Conservation (phyloP, 345 rosid species). For the Sisymbrium altissimum region DNA sequence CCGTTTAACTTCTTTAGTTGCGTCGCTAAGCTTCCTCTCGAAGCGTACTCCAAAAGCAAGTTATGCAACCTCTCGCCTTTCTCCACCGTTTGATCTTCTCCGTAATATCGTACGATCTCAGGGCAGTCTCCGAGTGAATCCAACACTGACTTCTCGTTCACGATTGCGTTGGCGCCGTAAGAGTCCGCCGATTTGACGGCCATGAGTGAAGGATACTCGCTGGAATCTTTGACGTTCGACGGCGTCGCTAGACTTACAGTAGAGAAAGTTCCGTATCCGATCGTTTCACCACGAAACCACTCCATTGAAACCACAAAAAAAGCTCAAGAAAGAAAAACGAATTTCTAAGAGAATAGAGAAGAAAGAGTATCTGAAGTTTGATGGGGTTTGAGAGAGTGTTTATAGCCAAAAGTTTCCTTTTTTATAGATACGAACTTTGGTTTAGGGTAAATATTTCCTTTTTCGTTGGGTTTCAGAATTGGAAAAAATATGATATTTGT, state of each 20-base stretch:
- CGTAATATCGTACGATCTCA: slow-evolving; percentile 51
- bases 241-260: slow-evolving; percentile 49
- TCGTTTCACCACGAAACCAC: slow-evolving; percentile 63
- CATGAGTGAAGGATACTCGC: slow-evolving; percentile 37
- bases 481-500: background rate
- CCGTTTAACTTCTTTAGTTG: slow-evolving; percentile 36
- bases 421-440: slow-evolving; percentile 5
- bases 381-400: background rate
- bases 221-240: background rate
- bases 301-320: slow-evolving; percentile 36
- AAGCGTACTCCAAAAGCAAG: slow-evolving; percentile 64
- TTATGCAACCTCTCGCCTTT: slow-evolving; percentile 46
- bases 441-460: background rate
- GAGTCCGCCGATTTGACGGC: slow-evolving; percentile 65
- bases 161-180: slow-evolving; percentile 30
- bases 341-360: background rate
- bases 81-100: slow-evolving; percentile 42
- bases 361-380: background rate
- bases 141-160: slow-evolving; percentile 51
- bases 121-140: slow-evolving; percentile 46
- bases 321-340: background rate
- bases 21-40: slow-evolving; percentile 60
- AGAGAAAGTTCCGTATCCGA: slow-evolving; percentile 66
- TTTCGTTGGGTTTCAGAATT: background rate
- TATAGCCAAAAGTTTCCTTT: background rate